These are phyloP conservation scores for Colletotrichum melonis DNA, from an alignment of 2,329 filamentous ascomycete species.

Conservation along the genomic window DNA sequence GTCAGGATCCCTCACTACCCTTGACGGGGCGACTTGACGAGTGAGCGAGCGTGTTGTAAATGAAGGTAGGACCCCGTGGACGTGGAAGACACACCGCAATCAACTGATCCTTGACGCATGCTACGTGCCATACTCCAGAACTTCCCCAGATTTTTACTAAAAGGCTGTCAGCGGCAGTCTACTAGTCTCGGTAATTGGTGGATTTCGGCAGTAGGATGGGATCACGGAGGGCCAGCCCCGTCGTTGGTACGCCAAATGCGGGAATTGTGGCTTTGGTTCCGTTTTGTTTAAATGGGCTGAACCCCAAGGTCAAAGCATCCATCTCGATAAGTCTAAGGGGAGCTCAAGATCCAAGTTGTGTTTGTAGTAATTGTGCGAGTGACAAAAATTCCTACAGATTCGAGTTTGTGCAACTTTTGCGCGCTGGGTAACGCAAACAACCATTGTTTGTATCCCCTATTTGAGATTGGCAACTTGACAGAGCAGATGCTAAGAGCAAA, in stretches of 20 bases:
- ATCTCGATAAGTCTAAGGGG: neutral
- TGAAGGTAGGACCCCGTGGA: constrained; percentile 16
- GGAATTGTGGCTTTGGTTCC: neutral
- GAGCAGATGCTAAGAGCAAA: rapidly evolving
- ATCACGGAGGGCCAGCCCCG: constrained; percentile 22
- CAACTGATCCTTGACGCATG: neutral
- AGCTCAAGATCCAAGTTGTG: neutral
- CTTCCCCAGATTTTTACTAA: neutral
- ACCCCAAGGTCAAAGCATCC: neutral
- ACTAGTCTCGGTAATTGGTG: constrained; percentile 30
- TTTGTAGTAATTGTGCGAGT: neutral
- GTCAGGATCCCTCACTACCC: neutral
- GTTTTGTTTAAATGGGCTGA: neutral
- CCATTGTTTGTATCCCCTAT: no score
- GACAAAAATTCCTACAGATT: neutral
- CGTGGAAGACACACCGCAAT: neutral
- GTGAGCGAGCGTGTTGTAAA: constrained; percentile 11
- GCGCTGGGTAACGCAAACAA: no score
- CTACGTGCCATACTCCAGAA: neutral
- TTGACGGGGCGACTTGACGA: neutral
- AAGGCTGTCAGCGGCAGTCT: constrained; percentile 15
- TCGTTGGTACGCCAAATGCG: constrained; percentile 8
- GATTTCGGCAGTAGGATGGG: constrained; percentile 16
- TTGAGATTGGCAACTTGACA: no score
- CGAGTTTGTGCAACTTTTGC: no score